Evolutionary conservation across 1,284 basidiomycete genomes (phyloP).

Genomic region (Leccinum pallidistipes): DNA sequence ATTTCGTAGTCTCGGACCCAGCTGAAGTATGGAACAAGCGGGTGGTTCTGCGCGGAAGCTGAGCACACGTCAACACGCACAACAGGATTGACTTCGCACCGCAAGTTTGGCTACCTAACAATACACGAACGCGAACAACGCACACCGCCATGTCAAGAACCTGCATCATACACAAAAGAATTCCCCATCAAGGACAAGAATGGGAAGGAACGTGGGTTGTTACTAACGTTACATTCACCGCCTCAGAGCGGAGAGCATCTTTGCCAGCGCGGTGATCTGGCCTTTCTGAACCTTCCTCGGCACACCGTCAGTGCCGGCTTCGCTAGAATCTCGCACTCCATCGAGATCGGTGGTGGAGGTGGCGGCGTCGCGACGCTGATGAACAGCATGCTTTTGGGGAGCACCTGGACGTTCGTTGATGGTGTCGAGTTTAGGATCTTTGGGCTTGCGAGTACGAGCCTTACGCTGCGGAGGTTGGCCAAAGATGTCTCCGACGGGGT

Average conservation of each 20-base stretch:
- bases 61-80: constrained; percentile 25
- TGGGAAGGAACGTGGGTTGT: constrained; percentile 10
- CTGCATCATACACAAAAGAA: constrained; percentile 21
- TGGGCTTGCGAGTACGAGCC: constrained; percentile 62
- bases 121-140: constrained; percentile 43
- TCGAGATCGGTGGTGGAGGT: constrained; percentile 70
- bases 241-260: constrained; percentile 78
- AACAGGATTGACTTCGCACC: constrained; percentile 44
- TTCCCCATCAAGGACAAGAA: constrained; percentile 13
- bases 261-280: constrained; percentile 79
- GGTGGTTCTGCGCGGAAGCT: constrained; percentile 17
- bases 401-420: constrained; percentile 64
- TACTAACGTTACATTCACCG: constrained; percentile 47
- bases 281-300: constrained; percentile 82
- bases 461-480: constrained; percentile 62
- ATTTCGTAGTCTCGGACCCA: constrained; percentile 28
- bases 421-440: constrained; percentile 65
- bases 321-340: constrained; percentile 26
- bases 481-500: constrained; percentile 61
- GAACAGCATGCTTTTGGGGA: constrained; percentile 25
- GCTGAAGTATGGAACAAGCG: neutral
- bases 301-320: constrained; percentile 41
- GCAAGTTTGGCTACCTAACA: constrained; percentile 52
- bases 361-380: constrained; percentile 52
- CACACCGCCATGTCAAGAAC: constrained; percentile 30